A percentile compares a stretch with the other conserved stretches of the same genome.
Evolutionary conservation across 495 filamentous ascomycete species (phyloP).

Genomic region (Margaritispora aquatica): DNA sequence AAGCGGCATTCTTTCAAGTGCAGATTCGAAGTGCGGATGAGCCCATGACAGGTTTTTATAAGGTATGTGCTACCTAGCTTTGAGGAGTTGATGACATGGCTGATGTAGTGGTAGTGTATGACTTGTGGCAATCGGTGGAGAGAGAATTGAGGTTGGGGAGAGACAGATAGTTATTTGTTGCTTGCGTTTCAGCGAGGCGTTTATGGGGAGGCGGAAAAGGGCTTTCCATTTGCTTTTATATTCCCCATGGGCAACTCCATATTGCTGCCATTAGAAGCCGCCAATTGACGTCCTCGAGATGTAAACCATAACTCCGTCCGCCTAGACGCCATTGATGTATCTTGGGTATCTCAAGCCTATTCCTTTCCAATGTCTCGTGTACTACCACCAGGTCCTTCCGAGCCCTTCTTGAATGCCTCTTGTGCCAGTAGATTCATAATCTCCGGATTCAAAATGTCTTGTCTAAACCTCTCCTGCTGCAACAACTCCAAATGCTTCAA

Average conservation of each 20-base stretch:
- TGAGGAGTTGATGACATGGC: slow-evolving; percentile 15
- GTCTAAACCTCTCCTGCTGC: slow-evolving; percentile 75
- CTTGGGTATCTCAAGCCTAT: not conserved
- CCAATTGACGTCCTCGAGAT: not conserved
- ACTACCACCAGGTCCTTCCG: slow-evolving; percentile 13
- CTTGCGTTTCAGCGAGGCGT: slow-evolving; percentile 23
- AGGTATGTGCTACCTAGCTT: slow-evolving; percentile 42
- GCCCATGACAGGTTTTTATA: slow-evolving; percentile 95
- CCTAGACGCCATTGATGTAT: not conserved
- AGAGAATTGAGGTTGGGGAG: slow-evolving; percentile 32
- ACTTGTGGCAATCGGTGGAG: slow-evolving; percentile 51
- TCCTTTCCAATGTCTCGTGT: not conserved
- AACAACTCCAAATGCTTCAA: slow-evolving; percentile 74
- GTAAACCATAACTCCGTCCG: not conserved
- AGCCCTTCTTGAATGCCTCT: slow-evolving; percentile 33
- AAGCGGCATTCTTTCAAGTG: slow-evolving; percentile 91
- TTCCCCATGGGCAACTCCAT: not conserved
- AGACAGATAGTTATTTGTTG: not conserved
- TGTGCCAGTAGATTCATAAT: slow-evolving; percentile 56
- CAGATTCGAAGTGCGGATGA: slow-evolving; percentile 98
- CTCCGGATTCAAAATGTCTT: slow-evolving; percentile 73
- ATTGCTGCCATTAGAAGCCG: not conserved
- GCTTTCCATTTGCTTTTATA: not conserved
- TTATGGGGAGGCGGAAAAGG: not conserved
- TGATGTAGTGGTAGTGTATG: slow-evolving; percentile 41